phyloP scores from a whole-genome alignment of 1,284 basidiomycete genomes.

The Cutaneotrichosporon arboriforme region DNA sequence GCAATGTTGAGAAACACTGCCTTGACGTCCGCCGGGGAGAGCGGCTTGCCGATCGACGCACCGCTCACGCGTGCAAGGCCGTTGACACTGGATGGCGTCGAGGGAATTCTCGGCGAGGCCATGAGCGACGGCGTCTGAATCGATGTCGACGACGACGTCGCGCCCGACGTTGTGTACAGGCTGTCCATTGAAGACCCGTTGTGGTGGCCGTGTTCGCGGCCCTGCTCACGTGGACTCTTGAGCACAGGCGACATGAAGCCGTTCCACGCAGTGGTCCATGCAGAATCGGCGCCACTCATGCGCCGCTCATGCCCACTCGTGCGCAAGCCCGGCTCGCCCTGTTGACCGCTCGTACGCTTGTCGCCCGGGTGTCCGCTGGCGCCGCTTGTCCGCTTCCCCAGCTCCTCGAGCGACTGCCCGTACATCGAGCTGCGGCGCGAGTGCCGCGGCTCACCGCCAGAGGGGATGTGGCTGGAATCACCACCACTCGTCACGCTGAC shows the following conservation, averaged over 20 bases:
- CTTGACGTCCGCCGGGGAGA: slow-evolving; percentile 65
- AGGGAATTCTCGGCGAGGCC: slow-evolving; percentile 3
- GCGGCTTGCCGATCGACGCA: slow-evolving; percentile 50
- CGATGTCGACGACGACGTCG: slow-evolving; percentile 3
- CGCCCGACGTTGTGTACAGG: slow-evolving; percentile 2
- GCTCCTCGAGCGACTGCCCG: slow-evolving; percentile 7
- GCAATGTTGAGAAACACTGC: slow-evolving; percentile 75
- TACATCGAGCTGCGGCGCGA: slow-evolving; percentile 13
- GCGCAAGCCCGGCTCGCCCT: background rate
- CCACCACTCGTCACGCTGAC: background rate
- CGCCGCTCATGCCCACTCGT: slow-evolving; percentile 13
- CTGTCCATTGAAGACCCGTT: slow-evolving; percentile 5
- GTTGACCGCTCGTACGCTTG: background rate
- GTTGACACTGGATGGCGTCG: slow-evolving; percentile 2
- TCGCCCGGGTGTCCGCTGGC: slow-evolving; percentile 1
- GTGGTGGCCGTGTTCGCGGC: background rate
- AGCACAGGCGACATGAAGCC: slow-evolving; percentile 11
- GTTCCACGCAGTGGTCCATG: slow-evolving; percentile 11
- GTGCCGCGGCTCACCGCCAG: slow-evolving; percentile 5
- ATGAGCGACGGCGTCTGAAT: slow-evolving; percentile 11
- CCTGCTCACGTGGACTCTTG: slow-evolving; percentile 8
- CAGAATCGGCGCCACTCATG: slow-evolving; percentile 11
- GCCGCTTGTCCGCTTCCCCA: background rate
- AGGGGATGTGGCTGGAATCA: slow-evolving; percentile 6
- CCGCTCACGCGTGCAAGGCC: background rate